Evolutionary conservation across 2,329 filamentous ascomycete species (phyloP).

Genomic region (Amauroascus niger): DNA sequence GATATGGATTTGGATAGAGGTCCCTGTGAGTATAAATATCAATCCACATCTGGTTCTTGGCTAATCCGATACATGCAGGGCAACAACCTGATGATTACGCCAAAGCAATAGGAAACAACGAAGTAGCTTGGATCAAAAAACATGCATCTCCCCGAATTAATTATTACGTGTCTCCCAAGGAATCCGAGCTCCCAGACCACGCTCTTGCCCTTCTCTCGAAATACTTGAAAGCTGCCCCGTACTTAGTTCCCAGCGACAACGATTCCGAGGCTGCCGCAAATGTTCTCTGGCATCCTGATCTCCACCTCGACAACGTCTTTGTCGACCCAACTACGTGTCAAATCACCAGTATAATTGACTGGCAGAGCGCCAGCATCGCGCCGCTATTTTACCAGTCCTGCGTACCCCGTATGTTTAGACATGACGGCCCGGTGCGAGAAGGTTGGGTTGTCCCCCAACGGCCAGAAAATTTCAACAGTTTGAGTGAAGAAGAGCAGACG

Average conservation of each 20-base stretch:
- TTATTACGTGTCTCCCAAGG: constrained; percentile 19
- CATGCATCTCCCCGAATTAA: constrained; percentile 23
- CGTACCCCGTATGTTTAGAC: constrained; percentile 25
- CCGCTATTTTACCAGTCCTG: constrained; percentile 25
- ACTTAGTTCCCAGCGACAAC: constrained; percentile 17
- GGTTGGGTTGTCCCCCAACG: constrained; percentile 24
- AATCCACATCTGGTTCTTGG: background rate
- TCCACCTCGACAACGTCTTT: constrained; percentile 25
- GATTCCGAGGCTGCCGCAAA: constrained; percentile 12
- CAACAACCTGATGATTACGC: constrained; percentile 18
- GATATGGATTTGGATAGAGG: constrained; percentile 25
- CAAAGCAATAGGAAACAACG: constrained; percentile 21
- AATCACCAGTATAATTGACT: constrained; percentile 19
- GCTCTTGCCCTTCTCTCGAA: constrained; percentile 20
- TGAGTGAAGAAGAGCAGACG: constrained; percentile 23
- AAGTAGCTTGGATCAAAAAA: constrained; percentile 21
- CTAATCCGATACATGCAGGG: background rate
- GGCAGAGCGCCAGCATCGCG: constrained; percentile 6
- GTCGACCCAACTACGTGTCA: constrained; percentile 21
- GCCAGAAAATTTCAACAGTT: constrained; percentile 23
- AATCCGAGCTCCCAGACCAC: constrained; percentile 20
- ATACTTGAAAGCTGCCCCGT: constrained; percentile 22
- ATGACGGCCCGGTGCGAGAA: constrained; percentile 23
- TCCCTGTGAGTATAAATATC: constrained; percentile 21
- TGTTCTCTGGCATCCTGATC: constrained; percentile 24